These are phyloP conservation scores for Zygotorulaspora chibaensis DNA, from an alignment of 805 yeast genomes.

Conservation along the genomic window DNA sequence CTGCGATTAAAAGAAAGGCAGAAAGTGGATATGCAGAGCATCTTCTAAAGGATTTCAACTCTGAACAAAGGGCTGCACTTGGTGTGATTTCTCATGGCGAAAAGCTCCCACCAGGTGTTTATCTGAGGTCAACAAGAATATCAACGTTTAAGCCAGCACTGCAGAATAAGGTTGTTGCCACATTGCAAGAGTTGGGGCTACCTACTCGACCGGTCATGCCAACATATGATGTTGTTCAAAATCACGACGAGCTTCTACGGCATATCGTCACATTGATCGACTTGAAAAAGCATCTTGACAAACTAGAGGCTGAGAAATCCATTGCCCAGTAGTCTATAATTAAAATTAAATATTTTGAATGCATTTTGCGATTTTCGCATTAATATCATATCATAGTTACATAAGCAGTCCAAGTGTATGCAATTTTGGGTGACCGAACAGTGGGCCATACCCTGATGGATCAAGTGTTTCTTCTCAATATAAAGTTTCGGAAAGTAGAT, in stretches of 20 bases:
- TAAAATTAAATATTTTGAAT: too few species aligned
- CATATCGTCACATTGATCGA: slow-evolving; percentile 71
- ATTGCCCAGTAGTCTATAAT: slow-evolving; percentile 34
- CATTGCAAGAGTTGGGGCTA: slow-evolving; percentile 72
- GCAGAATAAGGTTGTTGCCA: slow-evolving; percentile 55
- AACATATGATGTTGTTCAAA: slow-evolving; percentile 68
- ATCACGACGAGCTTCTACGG: slow-evolving; percentile 70
- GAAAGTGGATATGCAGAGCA: slow-evolving; percentile 36
- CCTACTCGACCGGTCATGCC: slow-evolving; percentile 86
- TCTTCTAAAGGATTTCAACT: slow-evolving; percentile 44
- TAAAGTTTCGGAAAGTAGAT: neutral
- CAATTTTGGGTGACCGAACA: too few species aligned
- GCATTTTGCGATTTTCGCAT: too few species aligned
- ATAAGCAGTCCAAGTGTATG: neutral
- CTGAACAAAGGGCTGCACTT: slow-evolving; percentile 76
- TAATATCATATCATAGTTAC: neutral
- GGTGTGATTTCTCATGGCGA: slow-evolving; percentile 81
- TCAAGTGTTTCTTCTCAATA: neutral
- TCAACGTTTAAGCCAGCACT: slow-evolving; percentile 74
- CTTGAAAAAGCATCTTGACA: slow-evolving; percentile 80
- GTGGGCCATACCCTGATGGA: neutral
- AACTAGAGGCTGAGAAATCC: slow-evolving; percentile 71
- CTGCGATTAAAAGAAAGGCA: slow-evolving; percentile 28
- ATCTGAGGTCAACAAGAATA: slow-evolving; percentile 71
- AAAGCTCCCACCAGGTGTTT: slow-evolving; percentile 71